These are phyloP conservation scores for Cryptomeria japonica DNA, from an alignment of 75 land plant species.

Conservation along the genomic window DNA sequence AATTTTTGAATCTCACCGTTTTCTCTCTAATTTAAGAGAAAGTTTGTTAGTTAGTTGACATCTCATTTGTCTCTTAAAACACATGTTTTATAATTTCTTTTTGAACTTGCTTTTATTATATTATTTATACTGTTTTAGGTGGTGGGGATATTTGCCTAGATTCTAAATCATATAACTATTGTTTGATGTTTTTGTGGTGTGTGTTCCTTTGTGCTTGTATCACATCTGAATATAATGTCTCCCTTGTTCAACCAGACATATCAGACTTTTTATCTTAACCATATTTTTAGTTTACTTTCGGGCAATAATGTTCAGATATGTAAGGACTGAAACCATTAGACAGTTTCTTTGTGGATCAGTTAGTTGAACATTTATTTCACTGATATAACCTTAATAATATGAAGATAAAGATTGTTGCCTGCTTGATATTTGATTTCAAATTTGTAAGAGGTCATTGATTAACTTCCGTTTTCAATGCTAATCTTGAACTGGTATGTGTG, in stretches of 20 bases:
- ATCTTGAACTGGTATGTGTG: background rate
- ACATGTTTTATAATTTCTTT: no score
- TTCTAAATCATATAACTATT: background rate
- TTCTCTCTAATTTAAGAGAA: background rate
- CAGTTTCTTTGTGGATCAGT: background rate
- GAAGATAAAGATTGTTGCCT: background rate
- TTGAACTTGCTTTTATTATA: background rate
- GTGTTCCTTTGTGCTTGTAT: background rate
- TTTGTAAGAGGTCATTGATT: background rate
- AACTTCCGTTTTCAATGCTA: background rate
- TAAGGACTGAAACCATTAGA: background rate
- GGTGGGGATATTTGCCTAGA: background rate
- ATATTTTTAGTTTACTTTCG: background rate
- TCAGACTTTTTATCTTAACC: background rate
- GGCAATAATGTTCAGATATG: background rate
- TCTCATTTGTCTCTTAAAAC: background rate
- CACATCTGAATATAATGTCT: background rate
- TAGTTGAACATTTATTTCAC: background rate
- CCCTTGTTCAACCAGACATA: background rate
- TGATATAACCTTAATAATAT: background rate
- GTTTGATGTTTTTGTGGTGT: background rate
- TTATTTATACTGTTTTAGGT: background rate
- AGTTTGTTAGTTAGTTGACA: background rate
- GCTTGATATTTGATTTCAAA: background rate
- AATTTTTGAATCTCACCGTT: background rate